Evolutionary conservation across 139 green algal species (phyloP).

Genomic region (Zygnema circumcarinatum): DNA sequence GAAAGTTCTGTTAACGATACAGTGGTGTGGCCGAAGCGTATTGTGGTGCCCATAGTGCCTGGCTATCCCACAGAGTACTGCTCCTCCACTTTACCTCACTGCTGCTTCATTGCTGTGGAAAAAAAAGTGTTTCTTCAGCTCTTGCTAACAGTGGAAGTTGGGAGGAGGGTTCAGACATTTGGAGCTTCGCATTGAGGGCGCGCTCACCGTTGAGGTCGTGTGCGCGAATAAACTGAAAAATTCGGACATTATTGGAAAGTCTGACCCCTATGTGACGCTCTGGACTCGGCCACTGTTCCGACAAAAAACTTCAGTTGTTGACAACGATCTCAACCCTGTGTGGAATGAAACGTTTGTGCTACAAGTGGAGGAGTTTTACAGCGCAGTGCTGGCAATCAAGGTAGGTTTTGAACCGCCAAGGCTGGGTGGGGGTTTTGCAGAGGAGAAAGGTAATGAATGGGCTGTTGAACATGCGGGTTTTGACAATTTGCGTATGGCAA

Average conservation of each 20-base stretch:
- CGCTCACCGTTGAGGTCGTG: constrained; percentile 35
- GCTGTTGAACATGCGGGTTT: neutral
- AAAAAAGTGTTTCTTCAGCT: neutral
- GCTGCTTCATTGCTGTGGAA: neutral
- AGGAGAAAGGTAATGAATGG: neutral
- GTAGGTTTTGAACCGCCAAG: neutral
- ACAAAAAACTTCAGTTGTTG: constrained; percentile 5
- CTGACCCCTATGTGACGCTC: constrained; percentile 47
- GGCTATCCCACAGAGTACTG: constrained; percentile 22
- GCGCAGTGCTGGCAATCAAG: constrained; percentile 30
- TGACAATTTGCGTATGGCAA: neutral
- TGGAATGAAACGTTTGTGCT: constrained; percentile 60
- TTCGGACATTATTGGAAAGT: constrained; percentile 45
- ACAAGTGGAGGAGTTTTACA: constrained; percentile 34
- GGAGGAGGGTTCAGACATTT: constrained; percentile 38
- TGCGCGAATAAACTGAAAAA: constrained; percentile 23
- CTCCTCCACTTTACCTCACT: neutral
- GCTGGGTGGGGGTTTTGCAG: neutral
- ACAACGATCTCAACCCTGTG: constrained; percentile 49
- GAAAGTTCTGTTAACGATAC: constrained; percentile 26
- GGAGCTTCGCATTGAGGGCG: constrained; percentile 47
- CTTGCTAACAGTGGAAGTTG: neutral
- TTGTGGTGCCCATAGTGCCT: constrained; percentile 44
- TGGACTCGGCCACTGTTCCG: constrained; percentile 1
- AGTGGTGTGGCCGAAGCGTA: constrained; percentile 53